These are phyloP conservation scores for Exutisphaerella laricina DNA, from an alignment of 2,329 filamentous ascomycete genomes.

Conservation along the genomic window DNA sequence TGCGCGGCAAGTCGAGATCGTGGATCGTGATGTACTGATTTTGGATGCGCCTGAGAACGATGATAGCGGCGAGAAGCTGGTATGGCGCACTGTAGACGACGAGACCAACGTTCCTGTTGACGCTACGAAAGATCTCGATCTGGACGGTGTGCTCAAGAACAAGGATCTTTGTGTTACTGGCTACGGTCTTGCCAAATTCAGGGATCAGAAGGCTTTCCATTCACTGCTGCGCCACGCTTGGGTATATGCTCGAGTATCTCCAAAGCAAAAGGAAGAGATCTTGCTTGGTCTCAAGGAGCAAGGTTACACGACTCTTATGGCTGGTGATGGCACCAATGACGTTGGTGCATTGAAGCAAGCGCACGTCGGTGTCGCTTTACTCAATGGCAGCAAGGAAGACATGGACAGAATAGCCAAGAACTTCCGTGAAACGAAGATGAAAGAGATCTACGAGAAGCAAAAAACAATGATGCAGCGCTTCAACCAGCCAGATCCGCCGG, in stretches of 20 bases:
- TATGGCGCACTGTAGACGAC: conserved; percentile 95
- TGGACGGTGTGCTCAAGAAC: conserved; percentile 63
- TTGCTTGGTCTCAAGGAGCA: conserved; percentile 92
- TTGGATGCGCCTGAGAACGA: conserved; percentile 92
- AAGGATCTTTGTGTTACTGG: conserved; percentile 97
- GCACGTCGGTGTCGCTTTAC: conserved; percentile 89
- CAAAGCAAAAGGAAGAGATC: conserved; percentile 98
- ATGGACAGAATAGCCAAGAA: conserved; percentile 89
- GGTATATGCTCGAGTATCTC: conserved; percentile 97
- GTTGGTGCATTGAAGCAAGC: conserved; percentile 97
- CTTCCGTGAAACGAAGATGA: conserved; percentile 92
- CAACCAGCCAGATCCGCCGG: conserved; percentile 87
- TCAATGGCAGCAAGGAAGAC: conserved; percentile 91
- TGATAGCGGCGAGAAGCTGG: conserved; percentile 68
- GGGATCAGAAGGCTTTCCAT: conserved; percentile 68
- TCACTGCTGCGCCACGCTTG: conserved; percentile 82
- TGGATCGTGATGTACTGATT: conserved; percentile 91
- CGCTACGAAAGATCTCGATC: conserved; percentile 71
- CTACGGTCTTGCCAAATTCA: conserved; percentile 86
- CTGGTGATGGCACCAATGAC: conserved; percentile 96
- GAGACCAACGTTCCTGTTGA: conserved; percentile 81
- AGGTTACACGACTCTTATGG: conserved; percentile 98
- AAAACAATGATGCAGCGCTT: conserved; percentile 85
- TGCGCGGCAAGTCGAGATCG: conserved; percentile 91
- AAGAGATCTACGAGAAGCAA: conserved; percentile 98